phyloP scores from a whole-genome alignment of 805 yeast genomes.

The Candida vartiovaarae region DNA sequence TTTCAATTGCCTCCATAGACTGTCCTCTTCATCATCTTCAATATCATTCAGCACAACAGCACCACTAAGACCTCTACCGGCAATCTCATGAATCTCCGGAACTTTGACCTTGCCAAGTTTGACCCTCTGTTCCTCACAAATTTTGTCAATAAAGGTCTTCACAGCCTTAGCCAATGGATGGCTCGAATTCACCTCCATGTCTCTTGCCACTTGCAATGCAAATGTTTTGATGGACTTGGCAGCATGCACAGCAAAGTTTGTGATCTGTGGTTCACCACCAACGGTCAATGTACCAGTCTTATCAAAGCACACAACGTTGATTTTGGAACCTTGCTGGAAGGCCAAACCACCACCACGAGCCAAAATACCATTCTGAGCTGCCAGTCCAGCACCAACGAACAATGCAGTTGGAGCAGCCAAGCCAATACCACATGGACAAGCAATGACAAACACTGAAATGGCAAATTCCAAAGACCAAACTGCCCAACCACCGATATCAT shows the following conservation, averaged over 20 bases:
- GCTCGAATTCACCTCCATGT: slow-evolving; percentile 54
- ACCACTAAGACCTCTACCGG: slow-evolving; percentile 58
- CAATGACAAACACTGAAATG: slow-evolving; percentile 73
- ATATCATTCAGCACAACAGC: slow-evolving; percentile 21
- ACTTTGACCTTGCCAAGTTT: slow-evolving; percentile 29
- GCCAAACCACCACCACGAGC: slow-evolving; percentile 82
- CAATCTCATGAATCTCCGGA: slow-evolving; percentile 42
- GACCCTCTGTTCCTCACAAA: slow-evolving; percentile 9
- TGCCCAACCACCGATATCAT: slow-evolving; percentile 66
- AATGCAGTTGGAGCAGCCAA: slow-evolving; percentile 81
- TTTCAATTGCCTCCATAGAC: slow-evolving; percentile 26
- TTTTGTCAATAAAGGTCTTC: slow-evolving; percentile 30
- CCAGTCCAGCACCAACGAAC: slow-evolving; percentile 72
- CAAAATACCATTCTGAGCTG: slow-evolving; percentile 69
- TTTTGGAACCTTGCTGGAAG: slow-evolving; percentile 65
- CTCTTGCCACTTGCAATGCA: slow-evolving; percentile 41
- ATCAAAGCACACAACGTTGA: slow-evolving; percentile 65
- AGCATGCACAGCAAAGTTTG: slow-evolving; percentile 35
- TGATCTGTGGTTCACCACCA: slow-evolving; percentile 52
- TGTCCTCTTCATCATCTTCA: slow-evolving; percentile 11
- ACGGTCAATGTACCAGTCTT: slow-evolving; percentile 72
- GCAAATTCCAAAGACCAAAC: slow-evolving; percentile 76
- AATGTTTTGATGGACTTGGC: slow-evolving; percentile 13
- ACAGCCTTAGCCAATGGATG: slow-evolving; percentile 67
- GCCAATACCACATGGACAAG: slow-evolving; percentile 84